Percentiles rank a stretch among this genome's conserved stretches.
These are phyloP conservation scores for Sideroxylon spinosum DNA, from an alignment of 179 eudicot genomes.

Conservation along the genomic window DNA sequence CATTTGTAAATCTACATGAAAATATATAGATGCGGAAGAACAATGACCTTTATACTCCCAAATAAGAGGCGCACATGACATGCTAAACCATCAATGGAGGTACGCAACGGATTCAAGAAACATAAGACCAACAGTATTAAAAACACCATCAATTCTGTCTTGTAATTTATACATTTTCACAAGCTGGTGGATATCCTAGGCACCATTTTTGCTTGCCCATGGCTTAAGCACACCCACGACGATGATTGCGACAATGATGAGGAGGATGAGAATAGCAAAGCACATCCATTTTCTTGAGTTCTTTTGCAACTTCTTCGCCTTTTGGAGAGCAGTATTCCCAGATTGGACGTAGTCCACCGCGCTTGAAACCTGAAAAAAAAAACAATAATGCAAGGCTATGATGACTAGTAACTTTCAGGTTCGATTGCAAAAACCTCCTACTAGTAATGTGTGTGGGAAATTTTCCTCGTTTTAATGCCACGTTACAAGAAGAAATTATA, in stretches of 20 bases:
- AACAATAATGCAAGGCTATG: no score
- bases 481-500: not conserved
- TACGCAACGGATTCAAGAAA: not conserved
- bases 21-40: not conserved
- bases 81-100: not conserved
- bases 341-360: slow-evolving; percentile 93
- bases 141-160: not conserved
- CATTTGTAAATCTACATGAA: not conserved
- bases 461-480: no score
- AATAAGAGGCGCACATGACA: not conserved
- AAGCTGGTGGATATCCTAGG: slow-evolving; percentile 23
- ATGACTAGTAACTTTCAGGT: not conserved
- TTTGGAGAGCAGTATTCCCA: slow-evolving; percentile 74
- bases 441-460: no score
- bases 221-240: slow-evolving; percentile 87
- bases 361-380: slow-evolving; percentile 53
- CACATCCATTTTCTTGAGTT: slow-evolving; percentile 96
- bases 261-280: slow-evolving; percentile 67
- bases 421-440: not conserved
- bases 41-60: not conserved
- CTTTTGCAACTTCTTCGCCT: slow-evolving; percentile 74
- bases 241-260: slow-evolving; percentile 48
- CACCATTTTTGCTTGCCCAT: slow-evolving; percentile 67
- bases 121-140: not conserved
- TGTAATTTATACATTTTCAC: slow-evolving; percentile 10